Evolutionary conservation across 805 yeast genomes (phyloP).

Genomic region (Saturnispora gosingensis): DNA sequence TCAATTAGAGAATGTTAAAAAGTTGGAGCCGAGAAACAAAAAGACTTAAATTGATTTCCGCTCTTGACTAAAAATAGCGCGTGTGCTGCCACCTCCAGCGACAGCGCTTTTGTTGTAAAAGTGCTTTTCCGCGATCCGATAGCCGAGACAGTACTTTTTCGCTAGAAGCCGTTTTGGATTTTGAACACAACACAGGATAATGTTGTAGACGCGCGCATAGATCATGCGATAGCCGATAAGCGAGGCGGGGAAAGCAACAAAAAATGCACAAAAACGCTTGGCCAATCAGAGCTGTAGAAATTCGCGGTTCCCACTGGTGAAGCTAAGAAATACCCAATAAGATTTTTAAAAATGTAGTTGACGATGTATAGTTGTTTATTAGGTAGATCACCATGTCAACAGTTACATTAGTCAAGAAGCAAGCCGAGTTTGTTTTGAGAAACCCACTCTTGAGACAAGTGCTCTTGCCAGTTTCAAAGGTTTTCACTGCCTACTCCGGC

Average conservation of each 20-base stretch:
- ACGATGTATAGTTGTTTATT: not conserved
- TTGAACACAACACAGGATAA: not conserved
- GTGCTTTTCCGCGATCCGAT: not conserved
- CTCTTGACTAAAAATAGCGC: not conserved
- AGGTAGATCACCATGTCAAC: constrained; percentile 35
- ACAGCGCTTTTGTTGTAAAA: not conserved
- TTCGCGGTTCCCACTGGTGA: not conserved
- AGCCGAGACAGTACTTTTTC: not conserved
- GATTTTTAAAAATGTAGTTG: not conserved
- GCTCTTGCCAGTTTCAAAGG: constrained; percentile 70
- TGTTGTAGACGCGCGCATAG: not conserved
- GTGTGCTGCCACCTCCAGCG: too few relatives aligned
- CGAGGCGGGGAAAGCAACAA: not conserved
- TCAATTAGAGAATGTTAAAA: not conserved
- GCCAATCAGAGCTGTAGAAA: not conserved
- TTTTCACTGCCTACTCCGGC: constrained; percentile 68
- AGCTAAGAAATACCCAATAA: not conserved
- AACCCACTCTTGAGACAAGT: constrained; percentile 71
- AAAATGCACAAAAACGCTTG: too few relatives aligned
- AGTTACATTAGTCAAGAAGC: constrained; percentile 60
- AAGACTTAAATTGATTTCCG: too few relatives aligned
- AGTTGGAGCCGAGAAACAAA: not conserved
- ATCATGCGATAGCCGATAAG: not conserved
- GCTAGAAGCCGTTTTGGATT: too few relatives aligned
- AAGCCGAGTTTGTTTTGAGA: constrained; percentile 70